Base-by-base conservation (phyloP, 2,329 filamentous ascomycete species). In the Colletotrichum sp. region DNA sequence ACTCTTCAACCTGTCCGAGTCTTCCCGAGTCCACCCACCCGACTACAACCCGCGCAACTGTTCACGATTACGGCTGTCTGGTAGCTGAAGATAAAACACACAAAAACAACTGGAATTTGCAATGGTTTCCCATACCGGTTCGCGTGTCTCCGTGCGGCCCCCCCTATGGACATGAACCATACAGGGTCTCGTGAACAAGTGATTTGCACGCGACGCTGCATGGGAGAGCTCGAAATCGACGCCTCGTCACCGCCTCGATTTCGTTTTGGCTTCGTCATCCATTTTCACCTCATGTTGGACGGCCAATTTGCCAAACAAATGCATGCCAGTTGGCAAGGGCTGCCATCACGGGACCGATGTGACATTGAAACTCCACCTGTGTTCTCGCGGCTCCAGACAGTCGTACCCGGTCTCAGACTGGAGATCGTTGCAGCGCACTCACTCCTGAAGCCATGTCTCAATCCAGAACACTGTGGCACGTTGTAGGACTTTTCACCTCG, bases 51-150 rank as follows among this genome's bases (percentile, higher is more conserved):
- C 72, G 72, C 72, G 75, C 77, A 77, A 76, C 72, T 78, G 74
- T 75, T 78, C 74, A 78, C 77, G 71, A 77, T 77, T 70, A 78
- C 77, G 77, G 77, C 77, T 78, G 76, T 78, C 76, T 77, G 68
- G 75, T 78, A 78, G 77, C 77, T 77, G 76, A 77, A 78, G 77
- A 78, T 78, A 78, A 78, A 78, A 76, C 68, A 68, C 74, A 75
- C 76, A 78, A 78, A 78, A 78, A 78, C 71, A 48, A 78, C 74
- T 78, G 76, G 76, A 78, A 78, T 78, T 78, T 77, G 68, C 77
- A 70, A 75, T 78, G 71, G 69, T 74, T 69, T 68, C 60, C 60
- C 36, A 75, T 39, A 75, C 28, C 75, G 66, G 74, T 52, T 71
- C 68, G 76, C 71, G 75, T 78, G 69, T 73, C 59, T 71, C 60